Evolutionary conservation across 2,329 filamentous ascomycete species (phyloP), one percentile per base, ranked within the genome.

Genomic region (Exophiala sideris): DNA sequence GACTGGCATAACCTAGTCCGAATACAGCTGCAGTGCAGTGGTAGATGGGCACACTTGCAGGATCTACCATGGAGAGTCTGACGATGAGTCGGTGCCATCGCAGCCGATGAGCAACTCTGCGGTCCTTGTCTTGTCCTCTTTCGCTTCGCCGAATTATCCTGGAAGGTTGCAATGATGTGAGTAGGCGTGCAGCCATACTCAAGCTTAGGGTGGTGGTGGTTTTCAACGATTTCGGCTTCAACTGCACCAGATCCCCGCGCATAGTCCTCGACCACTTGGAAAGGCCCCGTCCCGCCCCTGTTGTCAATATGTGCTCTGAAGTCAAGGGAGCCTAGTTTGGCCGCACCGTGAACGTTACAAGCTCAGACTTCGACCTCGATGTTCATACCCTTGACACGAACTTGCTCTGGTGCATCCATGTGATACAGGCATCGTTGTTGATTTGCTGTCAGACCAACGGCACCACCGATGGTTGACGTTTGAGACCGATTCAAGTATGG

Each of bases 381-480:
- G 61, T 64, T 67, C 73, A 79, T 45, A 73, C 76, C 5, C 73
- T 68, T 0, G 68, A 57, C 8, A 68, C 66, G 48, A 82, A 69
- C 7, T 69, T 68, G 1, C 71, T 45, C 58, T 79, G 81, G 3
- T 81, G 68, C 67, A 0, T 71, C 75, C 0, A 84, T 66, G 0
- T 63, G 64, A 56, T 83, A 76, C 0, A 85, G 71, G 33, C 83
- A 70, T 3, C 73, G 72, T 1, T 85, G 72, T 0, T 80, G 78
- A 50, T 84, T 84, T 2, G 82, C 81, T 0, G 80, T 81, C 5
- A 84, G 73, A 74, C 82, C 81, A 18, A 84, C 69, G 1, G 78
- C 80, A 3, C 81, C 81, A 9, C 67, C 68, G n/a, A 70, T 60
- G 14, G 65, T 67, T 8, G 61, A 66, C 24, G 66, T 63, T 32